Evolutionary conservation across 2,329 filamentous ascomycete genomes (phyloP).

Genomic region (Curvularia verruculosa): DNA sequence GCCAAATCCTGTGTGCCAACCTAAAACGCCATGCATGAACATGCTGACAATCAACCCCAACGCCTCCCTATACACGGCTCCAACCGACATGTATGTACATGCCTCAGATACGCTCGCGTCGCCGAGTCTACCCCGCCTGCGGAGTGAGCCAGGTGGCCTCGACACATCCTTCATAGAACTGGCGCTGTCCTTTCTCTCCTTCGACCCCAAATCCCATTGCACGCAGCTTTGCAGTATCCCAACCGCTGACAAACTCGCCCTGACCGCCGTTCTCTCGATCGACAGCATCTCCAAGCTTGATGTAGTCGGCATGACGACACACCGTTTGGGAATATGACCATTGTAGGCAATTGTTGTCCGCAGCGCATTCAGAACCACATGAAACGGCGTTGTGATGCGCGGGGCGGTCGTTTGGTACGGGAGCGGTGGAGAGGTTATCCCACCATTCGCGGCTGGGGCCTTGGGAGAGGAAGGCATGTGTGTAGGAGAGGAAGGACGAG

Average conservation of each 20-base stretch:
- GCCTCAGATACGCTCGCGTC: slow-evolving; percentile 6
- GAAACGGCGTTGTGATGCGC: slow-evolving; percentile 42
- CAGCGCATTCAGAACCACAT: slow-evolving; percentile 45
- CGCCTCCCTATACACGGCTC: slow-evolving; percentile 29
- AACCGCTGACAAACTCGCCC: slow-evolving; percentile 48
- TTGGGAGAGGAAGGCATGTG: slow-evolving; percentile 42
- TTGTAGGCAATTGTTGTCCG: slow-evolving; percentile 44
- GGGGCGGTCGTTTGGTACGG: slow-evolving; percentile 44
- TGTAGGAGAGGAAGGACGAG: slow-evolving; percentile 48
- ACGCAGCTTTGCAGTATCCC: slow-evolving; percentile 47
- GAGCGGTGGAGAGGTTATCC: slow-evolving; percentile 44
- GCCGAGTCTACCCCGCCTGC: slow-evolving; percentile 24
- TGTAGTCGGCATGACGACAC: slow-evolving; percentile 47
- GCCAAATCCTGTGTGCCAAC: slow-evolving; percentile 22
- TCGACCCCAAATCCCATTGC: slow-evolving; percentile 45
- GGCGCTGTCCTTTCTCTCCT: slow-evolving; percentile 37
- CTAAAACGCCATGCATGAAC: slow-evolving; percentile 37
- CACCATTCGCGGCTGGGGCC: slow-evolving; percentile 43
- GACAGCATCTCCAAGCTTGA: slow-evolving; percentile 44
- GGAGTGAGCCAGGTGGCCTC: slow-evolving; percentile 50
- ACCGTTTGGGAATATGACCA: slow-evolving; percentile 48
- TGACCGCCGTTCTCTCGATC: slow-evolving; percentile 42
- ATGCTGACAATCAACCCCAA: slow-evolving; percentile 29
- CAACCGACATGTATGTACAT: slow-evolving; percentile 8
- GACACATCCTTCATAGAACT: slow-evolving; percentile 44